phyloP scores from a whole-genome alignment of 2,329 filamentous ascomycete species.

The Colletotrichum melonis region DNA sequence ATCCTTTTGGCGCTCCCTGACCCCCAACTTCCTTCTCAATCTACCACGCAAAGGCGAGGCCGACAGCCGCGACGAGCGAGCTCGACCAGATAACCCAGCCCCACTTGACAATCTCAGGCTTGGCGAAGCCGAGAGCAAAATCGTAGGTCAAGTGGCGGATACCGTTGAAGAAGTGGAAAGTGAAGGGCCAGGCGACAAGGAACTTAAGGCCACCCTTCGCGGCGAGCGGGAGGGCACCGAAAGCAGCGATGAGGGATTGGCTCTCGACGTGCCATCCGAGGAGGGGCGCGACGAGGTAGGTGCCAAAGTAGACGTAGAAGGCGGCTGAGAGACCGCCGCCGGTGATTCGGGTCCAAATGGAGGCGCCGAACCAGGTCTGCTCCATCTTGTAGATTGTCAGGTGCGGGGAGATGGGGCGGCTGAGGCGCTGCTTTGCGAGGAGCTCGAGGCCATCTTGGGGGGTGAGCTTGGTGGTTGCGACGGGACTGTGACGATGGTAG shows the following conservation, averaged over 20 bases:
- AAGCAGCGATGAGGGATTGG: slow-evolving; percentile 69
- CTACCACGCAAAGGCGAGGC: slow-evolving; percentile 62
- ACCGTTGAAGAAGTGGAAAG: slow-evolving; percentile 68
- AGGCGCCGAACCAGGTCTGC: slow-evolving; percentile 85
- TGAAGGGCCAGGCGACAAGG: slow-evolving; percentile 67
- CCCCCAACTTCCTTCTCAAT: slow-evolving; percentile 1
- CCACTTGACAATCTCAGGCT: slow-evolving; percentile 56
- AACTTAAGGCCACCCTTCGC: slow-evolving; percentile 70
- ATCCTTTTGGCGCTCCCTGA: not conserved
- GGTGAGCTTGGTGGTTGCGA: slow-evolving; percentile 69
- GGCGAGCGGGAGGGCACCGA: slow-evolving; percentile 68
- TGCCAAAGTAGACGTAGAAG: slow-evolving; percentile 83
- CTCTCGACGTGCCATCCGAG: slow-evolving; percentile 74
- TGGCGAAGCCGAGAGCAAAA: slow-evolving; percentile 61
- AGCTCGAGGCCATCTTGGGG: slow-evolving; percentile 67
- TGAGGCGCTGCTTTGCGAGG: slow-evolving; percentile 83
- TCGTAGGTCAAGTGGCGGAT: slow-evolving; percentile 67
- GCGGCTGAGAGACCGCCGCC: slow-evolving; percentile 76
- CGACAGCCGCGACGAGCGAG: slow-evolving; percentile 56
- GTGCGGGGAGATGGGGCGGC: slow-evolving; percentile 87
- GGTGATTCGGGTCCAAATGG: slow-evolving; percentile 84
- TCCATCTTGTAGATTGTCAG: slow-evolving; percentile 86
- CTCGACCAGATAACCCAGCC: slow-evolving; percentile 61
- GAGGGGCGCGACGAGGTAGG: slow-evolving; percentile 84
- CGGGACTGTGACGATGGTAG: slow-evolving; percentile 39